A percentile compares a stretch with the other conserved stretches of the same genome.
These are phyloP conservation scores for Tolypocladium paradoxum DNA, from an alignment of 2,329 filamentous ascomycete genomes.

Conservation along the genomic window DNA sequence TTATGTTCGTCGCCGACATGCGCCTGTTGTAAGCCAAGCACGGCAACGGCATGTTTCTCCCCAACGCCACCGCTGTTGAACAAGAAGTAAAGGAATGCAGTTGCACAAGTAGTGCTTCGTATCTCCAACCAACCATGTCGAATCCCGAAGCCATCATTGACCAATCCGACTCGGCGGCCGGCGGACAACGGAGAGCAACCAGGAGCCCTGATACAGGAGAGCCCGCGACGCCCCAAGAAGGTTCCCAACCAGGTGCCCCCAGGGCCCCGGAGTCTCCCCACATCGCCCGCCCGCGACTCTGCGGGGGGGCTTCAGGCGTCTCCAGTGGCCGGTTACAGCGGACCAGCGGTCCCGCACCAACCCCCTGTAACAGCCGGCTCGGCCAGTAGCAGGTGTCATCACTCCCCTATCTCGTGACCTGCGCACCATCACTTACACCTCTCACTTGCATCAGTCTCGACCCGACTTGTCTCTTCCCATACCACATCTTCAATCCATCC, in stretches of 20 bases:
- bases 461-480: neutral
- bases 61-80: neutral
- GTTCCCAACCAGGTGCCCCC: neutral
- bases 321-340: conserved; percentile 2
- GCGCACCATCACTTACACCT: conserved; percentile 1
- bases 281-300: neutral
- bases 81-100: too few species aligned
- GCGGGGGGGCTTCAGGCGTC: neutral
- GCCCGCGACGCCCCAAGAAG: neutral
- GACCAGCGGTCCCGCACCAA: conserved; percentile 4
- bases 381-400: neutral
- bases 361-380: neutral
- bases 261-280: neutral
- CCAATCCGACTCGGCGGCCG: neutral
- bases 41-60: neutral
- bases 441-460: neutral
- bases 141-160: neutral
- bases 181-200: neutral
- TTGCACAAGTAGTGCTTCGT: neutral
- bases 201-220: neutral
- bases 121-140: neutral
- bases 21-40: neutral
- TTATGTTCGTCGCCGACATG: too few species aligned
- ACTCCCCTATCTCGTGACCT: conserved; percentile 6
- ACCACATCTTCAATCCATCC: neutral